These are phyloP conservation scores for Neurospora hispaniola DNA, from an alignment of 495 filamentous ascomycete genomes.

Conservation along the genomic window DNA sequence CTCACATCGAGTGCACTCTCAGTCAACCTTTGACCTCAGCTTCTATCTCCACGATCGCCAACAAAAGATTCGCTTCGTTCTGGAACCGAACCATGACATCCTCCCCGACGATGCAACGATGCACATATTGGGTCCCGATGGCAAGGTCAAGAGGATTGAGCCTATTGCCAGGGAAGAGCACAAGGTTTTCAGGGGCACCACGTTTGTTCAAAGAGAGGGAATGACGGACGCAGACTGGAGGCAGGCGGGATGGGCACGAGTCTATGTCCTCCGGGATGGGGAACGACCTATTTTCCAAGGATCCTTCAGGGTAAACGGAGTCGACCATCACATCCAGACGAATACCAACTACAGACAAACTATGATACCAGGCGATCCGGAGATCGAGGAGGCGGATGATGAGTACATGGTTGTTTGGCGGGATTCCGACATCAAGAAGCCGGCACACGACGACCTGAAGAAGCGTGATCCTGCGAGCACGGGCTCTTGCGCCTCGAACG, in stretches of 20 bases:
- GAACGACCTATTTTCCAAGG: constrained; percentile 77
- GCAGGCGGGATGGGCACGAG: constrained; percentile 76
- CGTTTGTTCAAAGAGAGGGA: constrained; percentile 53
- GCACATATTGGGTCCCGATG: constrained; percentile 59
- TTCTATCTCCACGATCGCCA: constrained; percentile 60
- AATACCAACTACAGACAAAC: constrained; percentile 64
- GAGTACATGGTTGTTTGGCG: constrained; percentile 88
- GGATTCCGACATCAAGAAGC: constrained; percentile 65
- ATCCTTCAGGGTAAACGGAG: constrained; percentile 65
- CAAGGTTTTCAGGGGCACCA: constrained; percentile 72
- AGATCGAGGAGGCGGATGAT: constrained; percentile 43
- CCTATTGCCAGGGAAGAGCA: constrained; percentile 59
- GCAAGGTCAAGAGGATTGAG: constrained; percentile 49
- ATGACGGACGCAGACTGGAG: constrained; percentile 57
- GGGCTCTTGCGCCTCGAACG: constrained; percentile 51
- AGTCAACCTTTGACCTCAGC: constrained; percentile 70
- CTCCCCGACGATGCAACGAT: constrained; percentile 65
- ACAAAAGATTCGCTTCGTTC: constrained; percentile 63
- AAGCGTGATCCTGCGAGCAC: constrained; percentile 26
- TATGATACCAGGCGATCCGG: constrained; percentile 62
- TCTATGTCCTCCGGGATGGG: constrained; percentile 69
- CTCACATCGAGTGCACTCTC: constrained; percentile 65
- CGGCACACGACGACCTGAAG: constrained; percentile 17
- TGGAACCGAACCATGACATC: constrained; percentile 91
- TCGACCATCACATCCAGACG: constrained; percentile 84